phyloP scores from a whole-genome alignment of 176 grass and related monocot genomes.

The Hsuehochloa calcarea region DNA sequence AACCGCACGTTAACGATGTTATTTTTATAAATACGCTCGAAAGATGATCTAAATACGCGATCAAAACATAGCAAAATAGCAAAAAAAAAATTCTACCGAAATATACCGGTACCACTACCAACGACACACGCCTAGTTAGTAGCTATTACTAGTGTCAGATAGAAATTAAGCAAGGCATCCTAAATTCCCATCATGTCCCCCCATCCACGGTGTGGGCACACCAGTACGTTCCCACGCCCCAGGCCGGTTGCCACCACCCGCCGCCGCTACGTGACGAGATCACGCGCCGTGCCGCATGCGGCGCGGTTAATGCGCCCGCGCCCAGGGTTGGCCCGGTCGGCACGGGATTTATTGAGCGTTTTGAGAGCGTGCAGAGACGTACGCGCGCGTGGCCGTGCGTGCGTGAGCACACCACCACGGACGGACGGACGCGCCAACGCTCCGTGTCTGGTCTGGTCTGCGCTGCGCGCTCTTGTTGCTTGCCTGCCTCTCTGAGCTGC shows the following conservation, averaged over 20 bases:
- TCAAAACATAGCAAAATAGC: no score
- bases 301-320: neutral
- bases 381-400: neutral
- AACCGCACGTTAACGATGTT: no score
- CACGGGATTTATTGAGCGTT: neutral
- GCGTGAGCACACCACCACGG: neutral
- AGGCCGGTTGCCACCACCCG: neutral
- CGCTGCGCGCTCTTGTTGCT: neutral
- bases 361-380: no score
- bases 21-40: no score
- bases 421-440: neutral
- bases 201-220: no score
- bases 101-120: neutral
- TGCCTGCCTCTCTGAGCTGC: neutral
- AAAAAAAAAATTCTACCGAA: no score
- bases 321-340: neutral
- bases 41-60: no score
- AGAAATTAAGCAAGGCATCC: neutral
- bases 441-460: neutral
- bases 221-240: neutral
- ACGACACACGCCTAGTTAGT: neutral
- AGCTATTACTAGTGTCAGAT: neutral
- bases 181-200: neutral
- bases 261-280: conserved; percentile 5
- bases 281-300: conserved; percentile 11